Evolutionary conservation across 2,329 filamentous ascomycete genomes (phyloP).

Genomic region (Lomentospora prolificans): DNA sequence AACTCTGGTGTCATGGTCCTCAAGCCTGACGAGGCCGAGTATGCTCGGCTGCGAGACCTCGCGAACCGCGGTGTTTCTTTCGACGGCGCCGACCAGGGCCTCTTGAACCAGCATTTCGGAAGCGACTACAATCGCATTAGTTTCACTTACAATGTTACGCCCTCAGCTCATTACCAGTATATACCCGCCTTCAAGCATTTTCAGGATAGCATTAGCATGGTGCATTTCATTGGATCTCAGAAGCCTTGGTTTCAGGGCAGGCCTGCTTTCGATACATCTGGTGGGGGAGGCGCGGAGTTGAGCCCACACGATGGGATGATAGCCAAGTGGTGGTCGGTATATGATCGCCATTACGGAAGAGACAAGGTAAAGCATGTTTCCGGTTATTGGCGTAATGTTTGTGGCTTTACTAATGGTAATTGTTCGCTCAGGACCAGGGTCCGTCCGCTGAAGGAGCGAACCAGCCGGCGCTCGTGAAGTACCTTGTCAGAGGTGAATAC

Average conservation of each 20-base stretch:
- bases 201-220: conserved; percentile 76
- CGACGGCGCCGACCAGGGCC: conserved; percentile 90
- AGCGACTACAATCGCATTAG: conserved; percentile 75
- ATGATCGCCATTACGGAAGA: conserved; percentile 66
- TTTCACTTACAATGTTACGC: conserved; percentile 96
- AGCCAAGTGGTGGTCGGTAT: conserved; percentile 87
- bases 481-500: conserved; percentile 46
- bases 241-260: conserved; percentile 79
- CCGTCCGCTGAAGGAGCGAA: conserved; percentile 20
- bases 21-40: conserved; percentile 77
- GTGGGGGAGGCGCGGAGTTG: conserved; percentile 53
- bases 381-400: conserved; percentile 14
- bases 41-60: conserved; percentile 73
- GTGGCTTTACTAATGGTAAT: background rate
- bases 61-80: conserved; percentile 85
- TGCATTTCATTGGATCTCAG: conserved; percentile 86
- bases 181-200: conserved; percentile 90
- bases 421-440: background rate
- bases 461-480: conserved; percentile 28
- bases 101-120: conserved; percentile 91
- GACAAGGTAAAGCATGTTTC: conserved; percentile 35
- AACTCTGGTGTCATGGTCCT: conserved; percentile 97
- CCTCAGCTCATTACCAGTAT: conserved; percentile 95
- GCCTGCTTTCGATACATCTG: conserved; percentile 26
- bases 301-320: conserved; percentile 57